Evolutionary conservation across 768 basidiomycete species (phyloP).

Genomic region (Solioccasus polychromus): DNA sequence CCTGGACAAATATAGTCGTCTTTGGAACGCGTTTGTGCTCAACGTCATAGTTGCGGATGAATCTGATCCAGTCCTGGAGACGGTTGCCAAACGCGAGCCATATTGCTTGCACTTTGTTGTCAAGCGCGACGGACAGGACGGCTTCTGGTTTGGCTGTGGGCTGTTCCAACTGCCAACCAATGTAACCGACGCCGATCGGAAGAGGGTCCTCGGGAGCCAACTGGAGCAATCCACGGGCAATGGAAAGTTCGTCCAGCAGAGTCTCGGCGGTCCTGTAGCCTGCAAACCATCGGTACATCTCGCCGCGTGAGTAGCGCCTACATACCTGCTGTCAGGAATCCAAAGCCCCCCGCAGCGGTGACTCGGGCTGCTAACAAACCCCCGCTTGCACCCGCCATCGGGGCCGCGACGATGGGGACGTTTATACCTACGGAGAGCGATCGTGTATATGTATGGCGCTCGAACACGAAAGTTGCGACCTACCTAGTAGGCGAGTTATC

Average conservation of each 20-base stretch:
- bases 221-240: conserved; percentile 47
- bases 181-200: conserved; percentile 72
- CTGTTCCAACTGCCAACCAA: conserved; percentile 69
- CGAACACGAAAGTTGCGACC: conserved; percentile 10
- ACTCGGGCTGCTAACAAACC: conserved; percentile 61
- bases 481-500: conserved; percentile 53
- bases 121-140: conserved; percentile 49
- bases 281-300: too few relatives aligned
- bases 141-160: conserved; percentile 36
- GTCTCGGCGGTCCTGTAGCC: conserved; percentile 47
- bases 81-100: conserved; percentile 75
- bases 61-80: conserved; percentile 56
- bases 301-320: too few relatives aligned
- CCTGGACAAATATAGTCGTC: conserved; percentile 62
- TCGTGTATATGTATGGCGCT: background rate
- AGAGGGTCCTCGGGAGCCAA: conserved; percentile 32
- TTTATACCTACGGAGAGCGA: conserved; percentile 41
- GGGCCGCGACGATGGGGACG: conserved; percentile 59
- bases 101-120: conserved; percentile 56
- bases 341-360: conserved; percentile 68
- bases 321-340: conserved; percentile 70
- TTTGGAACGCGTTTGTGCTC: conserved; percentile 36
- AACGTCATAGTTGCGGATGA: conserved; percentile 54
- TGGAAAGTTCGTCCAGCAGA: conserved; percentile 48
- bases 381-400: conserved; percentile 72